phyloP scores from a whole-genome alignment of 2,329 filamentous ascomycete species.

The Sarocladium strictum region DNA sequence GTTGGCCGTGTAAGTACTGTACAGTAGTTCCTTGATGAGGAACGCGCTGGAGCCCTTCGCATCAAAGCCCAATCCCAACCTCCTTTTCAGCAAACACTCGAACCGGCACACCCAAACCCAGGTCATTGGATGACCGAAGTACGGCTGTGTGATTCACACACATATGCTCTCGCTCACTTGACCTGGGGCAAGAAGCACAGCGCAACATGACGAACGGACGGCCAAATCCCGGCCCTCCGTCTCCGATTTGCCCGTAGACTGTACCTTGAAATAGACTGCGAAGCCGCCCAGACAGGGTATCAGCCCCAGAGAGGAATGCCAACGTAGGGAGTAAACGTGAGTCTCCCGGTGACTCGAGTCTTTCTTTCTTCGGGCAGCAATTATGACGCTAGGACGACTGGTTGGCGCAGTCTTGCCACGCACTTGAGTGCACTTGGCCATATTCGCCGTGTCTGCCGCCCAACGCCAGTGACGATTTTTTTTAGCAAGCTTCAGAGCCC shows the following conservation, averaged over 20 bases:
- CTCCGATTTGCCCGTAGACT: not conserved
- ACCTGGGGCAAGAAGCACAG: conserved; percentile 10
- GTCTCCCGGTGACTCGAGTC: conserved; percentile 6
- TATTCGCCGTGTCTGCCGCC: not conserved
- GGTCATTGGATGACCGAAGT: not conserved
- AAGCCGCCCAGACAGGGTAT: not conserved
- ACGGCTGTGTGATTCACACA: conserved; percentile 15
- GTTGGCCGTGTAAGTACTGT: not conserved
- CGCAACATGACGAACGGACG: not conserved
- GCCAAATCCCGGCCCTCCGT: not conserved
- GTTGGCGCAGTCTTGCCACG: conserved; percentile 6
- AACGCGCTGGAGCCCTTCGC: not conserved
- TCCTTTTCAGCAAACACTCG: not conserved
- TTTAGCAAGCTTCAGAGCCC: not conserved
- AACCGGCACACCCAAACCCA: not conserved
- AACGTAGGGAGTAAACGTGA: not conserved
- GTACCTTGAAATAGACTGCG: not conserved
- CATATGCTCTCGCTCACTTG: conserved; percentile 25
- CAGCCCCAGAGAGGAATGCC: not conserved
- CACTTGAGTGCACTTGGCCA: not conserved
- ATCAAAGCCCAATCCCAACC: conserved; percentile 8
- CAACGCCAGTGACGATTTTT: conserved; percentile 4
- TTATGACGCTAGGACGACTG: not conserved
- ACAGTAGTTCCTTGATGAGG: not conserved
- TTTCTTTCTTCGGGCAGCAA: conserved; percentile 31